These are phyloP conservation scores for Neurospora sp. DNA, from an alignment of 495 filamentous ascomycete genomes.

Conservation along the genomic window DNA sequence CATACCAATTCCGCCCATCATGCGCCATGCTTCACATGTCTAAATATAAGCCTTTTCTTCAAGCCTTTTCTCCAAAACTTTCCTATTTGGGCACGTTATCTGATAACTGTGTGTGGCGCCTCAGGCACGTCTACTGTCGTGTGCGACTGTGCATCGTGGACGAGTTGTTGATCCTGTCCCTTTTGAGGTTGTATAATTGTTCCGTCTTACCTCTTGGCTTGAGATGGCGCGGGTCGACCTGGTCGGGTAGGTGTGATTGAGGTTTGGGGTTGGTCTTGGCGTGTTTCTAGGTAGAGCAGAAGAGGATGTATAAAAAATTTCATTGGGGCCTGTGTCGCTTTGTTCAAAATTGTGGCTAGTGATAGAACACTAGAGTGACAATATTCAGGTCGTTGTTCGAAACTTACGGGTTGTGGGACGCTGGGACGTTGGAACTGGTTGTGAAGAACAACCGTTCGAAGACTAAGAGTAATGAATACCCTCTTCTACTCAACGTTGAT, in stretches of 20 bases:
- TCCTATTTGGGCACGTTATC: neutral
- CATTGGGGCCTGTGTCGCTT: neutral
- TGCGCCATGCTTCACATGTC: neutral
- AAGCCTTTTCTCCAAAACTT: neutral
- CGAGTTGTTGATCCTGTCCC: neutral
- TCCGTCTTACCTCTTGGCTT: neutral
- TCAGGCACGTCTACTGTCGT: neutral
- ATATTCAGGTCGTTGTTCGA: neutral
- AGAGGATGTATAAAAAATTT: neutral
- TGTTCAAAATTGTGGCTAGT: neutral
- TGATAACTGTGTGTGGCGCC: neutral
- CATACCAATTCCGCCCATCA: neutral
- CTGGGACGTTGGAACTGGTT: neutral
- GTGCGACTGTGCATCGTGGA: neutral
- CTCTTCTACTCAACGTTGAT: neutral
- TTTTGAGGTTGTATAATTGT: neutral
- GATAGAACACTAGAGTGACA: neutral
- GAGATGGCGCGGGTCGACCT: neutral
- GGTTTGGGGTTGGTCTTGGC: neutral
- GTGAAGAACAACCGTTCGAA: neutral
- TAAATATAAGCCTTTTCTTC: neutral
- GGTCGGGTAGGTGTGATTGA: neutral
- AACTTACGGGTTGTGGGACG: neutral
- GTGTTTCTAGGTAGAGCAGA: neutral
- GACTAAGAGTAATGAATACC: neutral